Evolutionary conservation across 2,329 filamentous ascomycete species (phyloP).

Genomic region (Paracoccidioides brasiliensis): DNA sequence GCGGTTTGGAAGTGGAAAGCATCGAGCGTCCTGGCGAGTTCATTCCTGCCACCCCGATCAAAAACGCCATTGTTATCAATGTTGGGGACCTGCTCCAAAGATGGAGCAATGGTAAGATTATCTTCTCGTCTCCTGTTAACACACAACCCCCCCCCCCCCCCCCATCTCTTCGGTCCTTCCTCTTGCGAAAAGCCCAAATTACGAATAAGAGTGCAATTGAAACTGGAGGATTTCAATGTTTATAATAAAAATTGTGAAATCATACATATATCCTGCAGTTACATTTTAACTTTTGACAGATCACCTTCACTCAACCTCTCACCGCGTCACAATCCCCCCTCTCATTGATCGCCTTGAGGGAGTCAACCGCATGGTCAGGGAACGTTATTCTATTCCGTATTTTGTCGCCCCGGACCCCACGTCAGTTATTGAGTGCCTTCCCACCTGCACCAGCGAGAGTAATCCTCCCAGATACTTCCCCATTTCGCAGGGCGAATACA

Average conservation of each 20-base stretch:
- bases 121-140: slow-evolving; percentile 2
- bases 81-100: slow-evolving; percentile 39
- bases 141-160: too few species aligned
- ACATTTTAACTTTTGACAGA: slow-evolving; percentile 21
- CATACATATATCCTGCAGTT: too few species aligned
- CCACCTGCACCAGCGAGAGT: slow-evolving; percentile 31
- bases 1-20: slow-evolving; percentile 40
- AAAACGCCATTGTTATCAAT: slow-evolving; percentile 36
- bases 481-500: slow-evolving; percentile 30
- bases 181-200: neutral
- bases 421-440: slow-evolving; percentile 40
- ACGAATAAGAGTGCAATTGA: neutral
- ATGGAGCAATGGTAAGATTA: slow-evolving; percentile 35
- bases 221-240: too few species aligned
- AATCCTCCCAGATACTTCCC: slow-evolving; percentile 40
- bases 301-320: slow-evolving; percentile 40
- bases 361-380: slow-evolving; percentile 32
- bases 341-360: slow-evolving; percentile 27
- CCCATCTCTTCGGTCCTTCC: neutral
- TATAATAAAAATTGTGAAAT: too few species aligned
- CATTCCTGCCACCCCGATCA: slow-evolving; percentile 27
- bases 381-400: slow-evolving; percentile 48
- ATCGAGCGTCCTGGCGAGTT: slow-evolving; percentile 27
- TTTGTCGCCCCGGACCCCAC: slow-evolving; percentile 42
- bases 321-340: slow-evolving; percentile 39